These are phyloP conservation scores for Carex littledalei DNA, from an alignment of 176 grass and related monocot species.

Conservation along the genomic window DNA sequence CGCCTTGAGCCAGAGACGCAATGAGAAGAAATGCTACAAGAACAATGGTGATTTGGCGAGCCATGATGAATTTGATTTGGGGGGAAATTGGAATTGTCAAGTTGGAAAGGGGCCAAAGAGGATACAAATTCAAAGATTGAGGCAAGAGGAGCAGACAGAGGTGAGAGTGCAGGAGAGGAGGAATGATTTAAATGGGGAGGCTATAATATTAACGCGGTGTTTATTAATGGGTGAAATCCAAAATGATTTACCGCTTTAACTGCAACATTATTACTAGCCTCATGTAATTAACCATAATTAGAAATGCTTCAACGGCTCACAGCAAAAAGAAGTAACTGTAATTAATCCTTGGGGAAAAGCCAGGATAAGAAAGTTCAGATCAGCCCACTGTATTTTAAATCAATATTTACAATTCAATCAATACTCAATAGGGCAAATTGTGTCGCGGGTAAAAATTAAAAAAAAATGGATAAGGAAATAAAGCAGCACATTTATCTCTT, in stretches of 20 bases:
- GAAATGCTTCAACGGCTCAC: not conserved
- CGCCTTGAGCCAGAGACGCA: constrained; percentile 16
- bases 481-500: not conserved
- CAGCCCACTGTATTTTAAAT: not conserved
- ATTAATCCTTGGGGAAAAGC: not conserved
- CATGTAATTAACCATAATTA: not conserved
- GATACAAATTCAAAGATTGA: not conserved
- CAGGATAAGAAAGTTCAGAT: not conserved
- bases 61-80: constrained; percentile 19
- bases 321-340: not conserved
- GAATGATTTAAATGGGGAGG: not conserved
- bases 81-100: constrained; percentile 28
- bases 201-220: not conserved
- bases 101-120: constrained; percentile 6
- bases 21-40: constrained; percentile 31
- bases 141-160: constrained; percentile 12
- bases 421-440: not conserved
- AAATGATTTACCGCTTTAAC: not conserved
- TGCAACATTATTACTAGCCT: not conserved
- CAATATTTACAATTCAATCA: not conserved
- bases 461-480: not conserved
- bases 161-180: not conserved
- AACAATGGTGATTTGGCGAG: constrained; percentile 12
- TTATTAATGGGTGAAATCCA: not conserved
- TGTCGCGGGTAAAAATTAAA: not conserved